Evolutionary conservation across 2,329 filamentous ascomycete species (phyloP), one percentile per base, ranked within the genome.

Genomic region (Cytospora leucostoma): DNA sequence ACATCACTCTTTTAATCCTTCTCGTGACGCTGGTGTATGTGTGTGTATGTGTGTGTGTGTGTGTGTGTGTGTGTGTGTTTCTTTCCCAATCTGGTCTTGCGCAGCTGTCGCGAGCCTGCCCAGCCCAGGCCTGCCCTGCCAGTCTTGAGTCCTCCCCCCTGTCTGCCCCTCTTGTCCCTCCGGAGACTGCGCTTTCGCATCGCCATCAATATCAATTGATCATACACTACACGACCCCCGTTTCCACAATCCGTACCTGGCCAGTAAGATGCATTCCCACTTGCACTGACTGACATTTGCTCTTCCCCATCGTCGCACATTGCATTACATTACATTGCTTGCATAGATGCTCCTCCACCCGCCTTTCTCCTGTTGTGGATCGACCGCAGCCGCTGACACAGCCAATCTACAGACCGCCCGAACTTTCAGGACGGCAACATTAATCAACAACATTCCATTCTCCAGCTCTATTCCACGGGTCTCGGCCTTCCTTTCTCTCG

Each of bases 381-480:
- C 52, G 50, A 47, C 53, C 53, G 61, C 62, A 54, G 52, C 64
- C 61, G 58, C 64, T 66, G 58, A 67, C 66, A 63, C 61, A 65
- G 53, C 59, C 63, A 63, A 60, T 65, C 60, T 59, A 49, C 63
- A 67, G 66, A 65, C 63, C 65, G 44, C 59, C 61, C 61, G 53
- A 60, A 32, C 47, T 54, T 47, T 51, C 27, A 61, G 60, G 50
- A 61, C 51, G 64, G 50, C 51, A 61, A n/a, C 56, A 56, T 47
- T 60, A 61, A 59, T 61, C 56, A 37, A 57, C 54, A 49, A 58
- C 50, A 52, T 51, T 58, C 50, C 59, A 44, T 37, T 54, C 37
- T 52, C 47, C 37, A 34, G 52, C 40, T 37, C 38, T 49, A 27
- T 51, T 56, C 49, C 64, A 38, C 51, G 37, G 34, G 38, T 61